Evolutionary conservation across 306 rosid genomes (phyloP).

Genomic region (Vigna radiata): DNA sequence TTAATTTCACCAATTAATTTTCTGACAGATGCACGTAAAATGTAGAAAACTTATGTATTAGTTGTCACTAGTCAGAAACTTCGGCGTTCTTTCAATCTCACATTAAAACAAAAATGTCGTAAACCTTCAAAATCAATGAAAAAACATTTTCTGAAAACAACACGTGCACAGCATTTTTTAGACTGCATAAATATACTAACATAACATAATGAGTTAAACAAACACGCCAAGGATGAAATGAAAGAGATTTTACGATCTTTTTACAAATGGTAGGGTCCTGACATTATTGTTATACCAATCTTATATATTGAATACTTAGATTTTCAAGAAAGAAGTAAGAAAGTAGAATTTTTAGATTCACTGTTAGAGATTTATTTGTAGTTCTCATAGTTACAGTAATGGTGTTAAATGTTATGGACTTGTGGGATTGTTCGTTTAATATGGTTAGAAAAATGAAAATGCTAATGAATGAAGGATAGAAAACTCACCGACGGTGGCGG

Average conservation of each 20-base stretch:
- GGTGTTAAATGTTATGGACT: too few species aligned
- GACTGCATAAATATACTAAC: not conserved
- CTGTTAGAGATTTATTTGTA: too few species aligned
- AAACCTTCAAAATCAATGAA: not conserved
- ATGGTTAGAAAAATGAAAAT: too few species aligned
- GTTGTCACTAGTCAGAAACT: not conserved
- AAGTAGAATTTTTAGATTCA: too few species aligned
- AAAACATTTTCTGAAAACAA: not conserved
- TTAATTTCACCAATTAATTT: not conserved
- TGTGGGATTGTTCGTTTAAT: too few species aligned
- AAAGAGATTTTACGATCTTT: not conserved
- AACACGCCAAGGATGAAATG: not conserved
- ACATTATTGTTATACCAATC: not conserved
- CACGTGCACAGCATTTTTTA: not conserved
- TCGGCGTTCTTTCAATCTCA: not conserved
- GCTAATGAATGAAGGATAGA: not conserved
- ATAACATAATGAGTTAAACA: not conserved
- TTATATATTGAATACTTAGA: too few species aligned
- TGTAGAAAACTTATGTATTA: not conserved
- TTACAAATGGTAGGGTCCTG: not conserved
- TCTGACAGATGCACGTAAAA: not conserved
- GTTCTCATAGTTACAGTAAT: too few species aligned
- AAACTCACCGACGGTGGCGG: conserved; percentile 87
- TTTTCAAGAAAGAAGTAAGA: too few species aligned
- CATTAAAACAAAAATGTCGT: not conserved